Percentiles rank a stretch among this genome's conserved stretches.
Evolutionary conservation across 495 filamentous ascomycete genomes (phyloP).

Genomic region (Hypoxylon fuscum): DNA sequence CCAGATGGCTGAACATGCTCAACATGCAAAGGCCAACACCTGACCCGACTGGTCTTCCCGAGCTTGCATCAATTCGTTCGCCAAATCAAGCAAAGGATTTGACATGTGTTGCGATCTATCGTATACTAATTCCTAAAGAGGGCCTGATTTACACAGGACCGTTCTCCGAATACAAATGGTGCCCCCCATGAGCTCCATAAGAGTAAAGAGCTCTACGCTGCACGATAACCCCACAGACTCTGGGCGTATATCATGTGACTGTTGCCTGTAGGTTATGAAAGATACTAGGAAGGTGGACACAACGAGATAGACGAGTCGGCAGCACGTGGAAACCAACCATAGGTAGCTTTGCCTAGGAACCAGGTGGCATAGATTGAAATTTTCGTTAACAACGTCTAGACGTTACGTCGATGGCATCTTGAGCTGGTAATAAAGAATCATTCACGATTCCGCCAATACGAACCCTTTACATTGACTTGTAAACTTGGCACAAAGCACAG

Average conservation of each 20-base stretch:
- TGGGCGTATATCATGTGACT: slow-evolving; percentile 27
- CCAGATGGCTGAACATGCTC: not conserved
- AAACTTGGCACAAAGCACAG: slow-evolving; percentile 14
- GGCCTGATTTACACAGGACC: slow-evolving; percentile 22
- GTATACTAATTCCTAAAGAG: slow-evolving; percentile 30
- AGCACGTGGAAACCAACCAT: slow-evolving; percentile 34
- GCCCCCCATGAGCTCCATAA: slow-evolving; percentile 2
- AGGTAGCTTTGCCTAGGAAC: slow-evolving; percentile 28
- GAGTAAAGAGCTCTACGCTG: slow-evolving; percentile 8
- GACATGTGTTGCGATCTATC: slow-evolving; percentile 36
- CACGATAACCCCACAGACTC: slow-evolving; percentile 3
- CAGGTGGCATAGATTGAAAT: not conserved
- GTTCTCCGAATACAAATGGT: slow-evolving; percentile 19
- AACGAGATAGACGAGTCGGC: not conserved
- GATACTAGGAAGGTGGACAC: slow-evolving; percentile 7
- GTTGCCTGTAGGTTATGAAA: slow-evolving; percentile 10
- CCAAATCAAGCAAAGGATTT: slow-evolving; percentile 30
- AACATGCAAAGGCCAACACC: slow-evolving; percentile 19
- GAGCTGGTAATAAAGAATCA: slow-evolving; percentile 4
- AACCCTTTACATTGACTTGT: too few relatives aligned
- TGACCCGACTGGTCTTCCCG: slow-evolving; percentile 32
- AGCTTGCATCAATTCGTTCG: slow-evolving; percentile 24
- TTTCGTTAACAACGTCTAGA: not conserved
- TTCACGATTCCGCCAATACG: not conserved
- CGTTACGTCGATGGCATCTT: not conserved